Conservation (phyloP, 306 rosid species). For the Vicia faba region DNA sequence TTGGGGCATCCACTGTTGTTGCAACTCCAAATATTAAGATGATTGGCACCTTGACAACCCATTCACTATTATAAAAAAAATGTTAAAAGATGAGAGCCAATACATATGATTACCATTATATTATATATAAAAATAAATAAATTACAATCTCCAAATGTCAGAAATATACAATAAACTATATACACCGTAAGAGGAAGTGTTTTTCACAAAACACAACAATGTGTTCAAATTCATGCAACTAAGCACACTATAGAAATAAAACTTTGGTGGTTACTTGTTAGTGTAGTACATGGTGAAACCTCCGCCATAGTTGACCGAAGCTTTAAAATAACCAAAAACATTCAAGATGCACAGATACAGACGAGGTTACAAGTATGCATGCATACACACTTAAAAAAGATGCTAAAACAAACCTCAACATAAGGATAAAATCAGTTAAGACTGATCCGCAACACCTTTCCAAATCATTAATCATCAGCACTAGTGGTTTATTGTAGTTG, state of each 20-base stretch:
- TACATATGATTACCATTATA: conserved; percentile 31
- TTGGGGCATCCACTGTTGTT: conserved; percentile 76
- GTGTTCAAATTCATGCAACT: not conserved
- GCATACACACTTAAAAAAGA: conserved; percentile 20
- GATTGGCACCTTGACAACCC: conserved; percentile 81
- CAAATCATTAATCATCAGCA: conserved; percentile 74
- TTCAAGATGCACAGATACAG: conserved; percentile 19
- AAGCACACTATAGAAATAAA: conserved; percentile 6
- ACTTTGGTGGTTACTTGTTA: not conserved
- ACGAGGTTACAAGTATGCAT: conserved; percentile 11
- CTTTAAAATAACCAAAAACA: conserved; percentile 1
- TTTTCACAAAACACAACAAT: conserved; percentile 2
- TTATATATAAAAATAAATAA: conserved; percentile 23
- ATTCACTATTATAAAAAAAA: conserved; percentile 64
- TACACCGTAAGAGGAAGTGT: conserved; percentile 7
- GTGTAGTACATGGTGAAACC: conserved; percentile 6
- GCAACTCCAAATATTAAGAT: conserved; percentile 86
- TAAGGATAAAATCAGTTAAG: conserved; percentile 75
- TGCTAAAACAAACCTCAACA: conserved; percentile 66
- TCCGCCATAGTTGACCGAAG: conserved; percentile 11
- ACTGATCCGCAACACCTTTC: conserved; percentile 84
- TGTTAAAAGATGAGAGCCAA: conserved; percentile 22
- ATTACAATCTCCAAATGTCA: conserved; percentile 10
- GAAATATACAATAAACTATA: conserved; percentile 15
- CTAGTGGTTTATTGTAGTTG: conserved; percentile 62